Conservation (phyloP, 352 stramenopile species). For the Aphanomyces astaci region DNA sequence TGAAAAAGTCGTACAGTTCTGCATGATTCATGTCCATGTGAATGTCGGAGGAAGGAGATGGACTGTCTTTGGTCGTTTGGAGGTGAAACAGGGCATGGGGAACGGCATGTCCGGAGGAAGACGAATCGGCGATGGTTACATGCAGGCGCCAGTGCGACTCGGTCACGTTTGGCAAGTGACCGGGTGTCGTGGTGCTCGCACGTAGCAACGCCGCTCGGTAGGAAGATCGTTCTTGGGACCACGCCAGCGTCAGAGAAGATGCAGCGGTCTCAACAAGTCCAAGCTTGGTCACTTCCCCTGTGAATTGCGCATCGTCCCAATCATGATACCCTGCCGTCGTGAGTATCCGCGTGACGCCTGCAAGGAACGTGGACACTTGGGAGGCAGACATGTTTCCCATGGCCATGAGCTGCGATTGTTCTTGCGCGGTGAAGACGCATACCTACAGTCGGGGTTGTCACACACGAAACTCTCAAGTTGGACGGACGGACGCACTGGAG, state of each 20-base stretch:
- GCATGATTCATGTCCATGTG: constrained; percentile 17
- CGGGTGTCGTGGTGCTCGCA: background rate
- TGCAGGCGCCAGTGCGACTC: constrained; percentile 11
- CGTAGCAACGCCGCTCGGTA: background rate
- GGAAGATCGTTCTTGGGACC: background rate
- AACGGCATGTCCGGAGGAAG: background rate
- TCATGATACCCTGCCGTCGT: background rate
- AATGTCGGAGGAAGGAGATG: background rate
- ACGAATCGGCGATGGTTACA: constrained; percentile 4
- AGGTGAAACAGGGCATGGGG: constrained; percentile 7
- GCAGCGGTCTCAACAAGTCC: background rate
- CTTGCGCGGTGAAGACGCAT: background rate
- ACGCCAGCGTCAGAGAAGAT: background rate
- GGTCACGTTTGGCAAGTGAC: background rate
- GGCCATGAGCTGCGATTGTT: constrained; percentile 6
- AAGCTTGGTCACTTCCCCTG: background rate
- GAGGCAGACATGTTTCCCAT: background rate
- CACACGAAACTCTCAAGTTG: too few species aligned
- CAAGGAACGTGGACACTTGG: background rate
- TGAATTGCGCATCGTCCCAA: background rate
- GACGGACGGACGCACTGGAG: background rate
- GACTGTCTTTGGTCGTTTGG: background rate
- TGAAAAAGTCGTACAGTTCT: constrained; percentile 6
- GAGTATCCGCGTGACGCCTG: background rate
- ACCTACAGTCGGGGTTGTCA: background rate